Conservation (phyloP, 2,329 filamentous ascomycete genomes). For the Berkeleyomyces basicola region DNA sequence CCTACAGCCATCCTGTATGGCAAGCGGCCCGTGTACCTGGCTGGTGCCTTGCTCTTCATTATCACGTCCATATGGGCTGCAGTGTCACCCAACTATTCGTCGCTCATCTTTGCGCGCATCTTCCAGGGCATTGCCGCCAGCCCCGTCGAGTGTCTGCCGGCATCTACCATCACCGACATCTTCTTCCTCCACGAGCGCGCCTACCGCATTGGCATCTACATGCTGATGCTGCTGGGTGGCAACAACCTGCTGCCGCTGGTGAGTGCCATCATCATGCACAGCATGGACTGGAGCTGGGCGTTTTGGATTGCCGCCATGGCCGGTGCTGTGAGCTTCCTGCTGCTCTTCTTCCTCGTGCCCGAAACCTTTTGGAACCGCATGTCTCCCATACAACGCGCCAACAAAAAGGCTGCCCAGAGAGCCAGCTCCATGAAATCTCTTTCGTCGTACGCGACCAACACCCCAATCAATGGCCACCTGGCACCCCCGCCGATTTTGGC, state of each 20-base stretch:
- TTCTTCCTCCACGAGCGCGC: constrained; percentile 77
- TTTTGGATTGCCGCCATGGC: constrained; percentile 80
- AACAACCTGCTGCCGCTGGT: constrained; percentile 82
- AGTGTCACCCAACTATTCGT: constrained; percentile 61
- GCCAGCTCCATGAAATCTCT: constrained; percentile 29
- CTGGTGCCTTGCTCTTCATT: constrained; percentile 61
- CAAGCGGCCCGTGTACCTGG: constrained; percentile 79
- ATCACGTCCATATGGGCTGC: constrained; percentile 70
- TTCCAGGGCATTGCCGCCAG: constrained; percentile 80
- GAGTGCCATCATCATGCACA: constrained; percentile 68
- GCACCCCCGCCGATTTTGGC: background rate
- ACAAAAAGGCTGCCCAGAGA: constrained; percentile 23
- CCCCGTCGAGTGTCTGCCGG: constrained; percentile 81
- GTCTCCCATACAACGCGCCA: constrained; percentile 34
- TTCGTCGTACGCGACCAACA: constrained; percentile 23
- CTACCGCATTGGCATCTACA: constrained; percentile 87
- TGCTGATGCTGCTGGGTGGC: constrained; percentile 68
- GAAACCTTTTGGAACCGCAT: constrained; percentile 90
- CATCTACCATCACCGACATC: constrained; percentile 87
- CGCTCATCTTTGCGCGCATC: constrained; percentile 64
- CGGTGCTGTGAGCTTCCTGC: constrained; percentile 48
- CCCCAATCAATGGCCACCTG: too few relatives aligned
- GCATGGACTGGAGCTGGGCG: constrained; percentile 72
- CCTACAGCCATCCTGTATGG: constrained; percentile 84
- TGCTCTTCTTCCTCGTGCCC: constrained; percentile 81